These are phyloP conservation scores for Turnera subulata DNA, from an alignment of 345 rosid genomes.

Conservation along the genomic window DNA sequence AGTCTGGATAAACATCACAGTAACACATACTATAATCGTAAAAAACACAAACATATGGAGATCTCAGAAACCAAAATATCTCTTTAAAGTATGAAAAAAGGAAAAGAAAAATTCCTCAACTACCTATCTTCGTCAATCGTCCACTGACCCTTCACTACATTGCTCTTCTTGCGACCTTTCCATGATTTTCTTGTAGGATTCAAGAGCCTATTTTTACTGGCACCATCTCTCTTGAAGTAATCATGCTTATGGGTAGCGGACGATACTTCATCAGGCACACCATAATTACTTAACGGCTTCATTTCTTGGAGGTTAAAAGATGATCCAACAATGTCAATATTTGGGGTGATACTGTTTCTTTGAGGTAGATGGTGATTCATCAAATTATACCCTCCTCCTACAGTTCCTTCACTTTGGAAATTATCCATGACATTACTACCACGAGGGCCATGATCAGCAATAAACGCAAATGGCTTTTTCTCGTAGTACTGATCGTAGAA, in stretches of 20 bases:
- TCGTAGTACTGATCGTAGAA: constrained; percentile 39
- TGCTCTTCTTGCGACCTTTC: constrained; percentile 54
- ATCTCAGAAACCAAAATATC: too few relatives aligned
- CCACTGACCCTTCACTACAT: constrained; percentile 91
- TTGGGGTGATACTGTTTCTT: constrained; percentile 3
- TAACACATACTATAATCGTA: not conserved
- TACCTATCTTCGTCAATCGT: constrained; percentile 87
- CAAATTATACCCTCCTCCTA: constrained; percentile 10
- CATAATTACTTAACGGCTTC: constrained; percentile 41
- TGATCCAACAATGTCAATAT: constrained; percentile 25
- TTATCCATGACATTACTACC: constrained; percentile 46
- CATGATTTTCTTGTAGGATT: constrained; percentile 32
- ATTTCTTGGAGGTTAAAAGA: constrained; percentile 37
- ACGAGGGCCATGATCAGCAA: not conserved
- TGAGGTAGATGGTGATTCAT: constrained; percentile 9
- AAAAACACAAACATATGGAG: not conserved
- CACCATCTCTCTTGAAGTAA: constrained; percentile 26
- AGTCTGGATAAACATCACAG: constrained; percentile 30
- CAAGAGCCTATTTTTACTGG: constrained; percentile 28
- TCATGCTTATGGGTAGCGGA: constrained; percentile 21
- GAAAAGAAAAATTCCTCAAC: not conserved
- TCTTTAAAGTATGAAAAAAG: not conserved
- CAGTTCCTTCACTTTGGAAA: constrained; percentile 32
- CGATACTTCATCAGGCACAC: constrained; percentile 58
- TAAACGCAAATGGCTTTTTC: constrained; percentile 47